These are phyloP conservation scores for Firmiana major DNA, from an alignment of 345 rosid species.

Conservation along the genomic window DNA sequence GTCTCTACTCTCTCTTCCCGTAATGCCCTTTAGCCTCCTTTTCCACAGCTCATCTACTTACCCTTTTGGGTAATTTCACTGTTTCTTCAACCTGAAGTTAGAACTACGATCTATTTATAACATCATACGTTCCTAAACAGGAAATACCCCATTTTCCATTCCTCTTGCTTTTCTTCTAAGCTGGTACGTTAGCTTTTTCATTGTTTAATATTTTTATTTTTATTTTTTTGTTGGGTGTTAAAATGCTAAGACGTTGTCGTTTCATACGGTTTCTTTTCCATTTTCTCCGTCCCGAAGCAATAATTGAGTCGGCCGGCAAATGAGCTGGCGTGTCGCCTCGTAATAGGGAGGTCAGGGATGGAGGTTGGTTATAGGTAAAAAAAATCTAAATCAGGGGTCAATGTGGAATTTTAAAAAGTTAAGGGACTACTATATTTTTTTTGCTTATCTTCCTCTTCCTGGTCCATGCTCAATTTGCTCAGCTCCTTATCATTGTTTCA, in stretches of 20 bases:
- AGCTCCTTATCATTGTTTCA: not conserved
- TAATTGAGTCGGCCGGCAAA: not conserved
- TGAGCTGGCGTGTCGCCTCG: not conserved
- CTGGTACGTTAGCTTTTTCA: not conserved
- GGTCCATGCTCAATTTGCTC: not conserved
- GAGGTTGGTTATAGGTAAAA: not conserved
- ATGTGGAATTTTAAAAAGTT: not conserved
- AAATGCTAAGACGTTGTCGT: not conserved
- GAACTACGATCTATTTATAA: not conserved
- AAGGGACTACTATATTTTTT: not conserved
- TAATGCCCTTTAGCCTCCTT: not conserved
- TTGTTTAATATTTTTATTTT: not conserved
- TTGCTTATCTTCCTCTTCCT: not conserved
- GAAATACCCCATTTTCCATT: not conserved
- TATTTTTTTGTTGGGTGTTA: not conserved
- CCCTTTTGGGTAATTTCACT: conserved; percentile 1
- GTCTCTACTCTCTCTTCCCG: not conserved
- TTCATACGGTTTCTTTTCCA: not conserved
- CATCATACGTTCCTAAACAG: not conserved
- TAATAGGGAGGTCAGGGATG: not conserved
- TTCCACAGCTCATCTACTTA: not conserved
- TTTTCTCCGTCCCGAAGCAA: not conserved
- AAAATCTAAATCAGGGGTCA: not conserved
- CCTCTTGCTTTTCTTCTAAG: not conserved
- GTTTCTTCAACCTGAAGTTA: not conserved